Base-by-base conservation (phyloP, 176 grass and related monocot species). In the Leersia perrieri region DNA sequence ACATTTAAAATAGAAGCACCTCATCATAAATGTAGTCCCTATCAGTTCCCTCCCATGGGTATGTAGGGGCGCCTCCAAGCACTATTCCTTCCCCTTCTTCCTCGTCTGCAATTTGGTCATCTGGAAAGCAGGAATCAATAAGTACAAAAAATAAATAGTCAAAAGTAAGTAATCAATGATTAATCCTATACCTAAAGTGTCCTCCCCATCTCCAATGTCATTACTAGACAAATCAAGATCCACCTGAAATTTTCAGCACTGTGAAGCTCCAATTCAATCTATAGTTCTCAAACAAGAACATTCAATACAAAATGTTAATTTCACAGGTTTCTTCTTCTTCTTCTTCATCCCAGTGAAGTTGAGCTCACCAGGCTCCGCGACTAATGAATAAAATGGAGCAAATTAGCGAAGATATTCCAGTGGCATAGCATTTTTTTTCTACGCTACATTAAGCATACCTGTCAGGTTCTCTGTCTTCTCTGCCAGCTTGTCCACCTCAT, bases 241-340 rank as follows among this genome's bases (percentile, higher is more conserved):
- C 33, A 98, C 92, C 92, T 98, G 77, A 89, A 87, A 85, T 38
- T 39, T 53, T 9, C 84, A 49, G 7, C 18, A 31, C 82, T 75
- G 41, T 72, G 33, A 66, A 32, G 9, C 9, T 26, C 26, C 51
- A 57, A 12, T 72, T 74, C 27, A 81, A 42, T 58, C n/a, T 60
- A 14, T 42, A 30, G 39, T 66, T 53, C 28, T 57, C 49, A 74
- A 18, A 27, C 42, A 85, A 5, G 29, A 33, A 53, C 36, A 49
- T 27, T 2, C 18, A 66, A 55, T 20, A 3, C 22, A 9, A 63
- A 55, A 63, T 51, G 80, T 87, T 11, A 28, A 83, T 29, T 41
- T 47, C 12, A 88, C 91, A 41, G 67, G 76, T 73, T 97, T 94
- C 87, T 92, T 93, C 70, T 97, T 95, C 70, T 92, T 95, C 79